These are phyloP conservation scores for Micractinium conductrix DNA, from an alignment of 139 green algal genomes.

Conservation along the genomic window DNA sequence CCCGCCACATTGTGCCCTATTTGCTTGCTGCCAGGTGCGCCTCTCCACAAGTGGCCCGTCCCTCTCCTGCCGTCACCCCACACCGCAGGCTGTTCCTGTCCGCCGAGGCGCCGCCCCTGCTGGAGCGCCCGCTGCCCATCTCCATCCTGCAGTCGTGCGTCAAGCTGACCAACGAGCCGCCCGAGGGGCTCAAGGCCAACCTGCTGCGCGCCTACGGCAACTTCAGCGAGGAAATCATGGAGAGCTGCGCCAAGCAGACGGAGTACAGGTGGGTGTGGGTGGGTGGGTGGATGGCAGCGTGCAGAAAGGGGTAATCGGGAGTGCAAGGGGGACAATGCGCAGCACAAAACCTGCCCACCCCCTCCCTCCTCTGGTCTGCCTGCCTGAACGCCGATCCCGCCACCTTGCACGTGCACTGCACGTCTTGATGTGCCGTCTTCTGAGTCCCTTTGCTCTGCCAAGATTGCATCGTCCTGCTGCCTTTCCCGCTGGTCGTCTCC, in stretches of 20 bases:
- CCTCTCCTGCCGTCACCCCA: background rate
- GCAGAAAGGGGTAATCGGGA: too few relatives aligned
- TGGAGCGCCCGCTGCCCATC: conserved; percentile 87
- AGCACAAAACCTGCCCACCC: too few relatives aligned
- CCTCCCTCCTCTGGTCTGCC: too few relatives aligned
- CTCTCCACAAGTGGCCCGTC: background rate
- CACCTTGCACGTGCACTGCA: too few relatives aligned
- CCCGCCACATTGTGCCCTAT: background rate
- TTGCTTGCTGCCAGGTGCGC: background rate
- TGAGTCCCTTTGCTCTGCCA: too few relatives aligned
- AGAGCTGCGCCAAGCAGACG: conserved; percentile 82
- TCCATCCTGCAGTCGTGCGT: conserved; percentile 86
- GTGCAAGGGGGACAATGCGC: too few relatives aligned
- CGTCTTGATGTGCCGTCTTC: too few relatives aligned
- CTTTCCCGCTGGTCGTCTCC: background rate
- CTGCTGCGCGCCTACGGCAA: conserved; percentile 80
- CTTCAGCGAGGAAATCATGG: conserved; percentile 89
- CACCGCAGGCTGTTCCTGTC: conserved; percentile 86
- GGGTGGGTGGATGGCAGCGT: too few relatives aligned
- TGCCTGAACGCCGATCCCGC: too few relatives aligned
- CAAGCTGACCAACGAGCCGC: conserved; percentile 95
- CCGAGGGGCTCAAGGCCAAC: conserved; percentile 83
- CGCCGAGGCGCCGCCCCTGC: conserved; percentile 84
- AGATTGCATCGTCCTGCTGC: background rate
- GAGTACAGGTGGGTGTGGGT: conserved; percentile 71